These are phyloP conservation scores for Galerina sulciceps DNA, from an alignment of 768 basidiomycete genomes.

Conservation along the genomic window DNA sequence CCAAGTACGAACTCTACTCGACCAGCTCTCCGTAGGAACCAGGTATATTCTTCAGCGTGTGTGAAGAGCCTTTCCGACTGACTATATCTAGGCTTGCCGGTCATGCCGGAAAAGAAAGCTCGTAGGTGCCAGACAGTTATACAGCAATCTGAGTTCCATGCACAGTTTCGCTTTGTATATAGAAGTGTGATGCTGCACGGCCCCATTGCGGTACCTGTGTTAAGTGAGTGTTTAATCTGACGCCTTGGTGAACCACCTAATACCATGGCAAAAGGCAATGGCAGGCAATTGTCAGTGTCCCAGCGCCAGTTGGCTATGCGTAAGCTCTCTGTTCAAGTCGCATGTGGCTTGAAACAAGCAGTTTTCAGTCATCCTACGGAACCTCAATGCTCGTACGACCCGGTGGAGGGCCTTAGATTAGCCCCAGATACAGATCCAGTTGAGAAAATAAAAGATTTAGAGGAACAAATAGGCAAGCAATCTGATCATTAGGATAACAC, in stretches of 20 bases:
- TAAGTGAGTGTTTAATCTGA: slow-evolving; percentile 56
- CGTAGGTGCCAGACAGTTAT: slow-evolving; percentile 43
- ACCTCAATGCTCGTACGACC: slow-evolving; percentile 86
- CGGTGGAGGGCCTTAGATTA: slow-evolving; percentile 78
- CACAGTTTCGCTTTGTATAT: background rate
- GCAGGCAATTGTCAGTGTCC: slow-evolving; percentile 82
- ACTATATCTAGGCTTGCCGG: slow-evolving; percentile 63
- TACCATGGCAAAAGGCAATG: slow-evolving; percentile 58
- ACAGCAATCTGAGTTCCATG: background rate
- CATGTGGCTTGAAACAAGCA: slow-evolving; percentile 9
- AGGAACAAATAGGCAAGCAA: slow-evolving; percentile 72
- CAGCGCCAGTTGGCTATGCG: slow-evolving; percentile 86
- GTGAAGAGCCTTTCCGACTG: background rate
- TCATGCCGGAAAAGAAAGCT: slow-evolving; percentile 86
- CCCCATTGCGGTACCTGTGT: slow-evolving; percentile 87
- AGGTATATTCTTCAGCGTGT: slow-evolving; percentile 45
- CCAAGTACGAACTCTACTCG: slow-evolving; percentile 49
- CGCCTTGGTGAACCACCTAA: background rate
- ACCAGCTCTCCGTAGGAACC: slow-evolving; percentile 78
- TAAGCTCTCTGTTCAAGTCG: slow-evolving; percentile 39
- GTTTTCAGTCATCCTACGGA: slow-evolving; percentile 75
- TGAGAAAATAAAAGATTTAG: slow-evolving; percentile 77
- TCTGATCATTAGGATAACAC: background rate
- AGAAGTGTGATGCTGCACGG: slow-evolving; percentile 91
- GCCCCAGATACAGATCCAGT: slow-evolving; percentile 80